These are phyloP conservation scores for Solioccasus polychromus DNA, from an alignment of 768 basidiomycete species.

Conservation along the genomic window DNA sequence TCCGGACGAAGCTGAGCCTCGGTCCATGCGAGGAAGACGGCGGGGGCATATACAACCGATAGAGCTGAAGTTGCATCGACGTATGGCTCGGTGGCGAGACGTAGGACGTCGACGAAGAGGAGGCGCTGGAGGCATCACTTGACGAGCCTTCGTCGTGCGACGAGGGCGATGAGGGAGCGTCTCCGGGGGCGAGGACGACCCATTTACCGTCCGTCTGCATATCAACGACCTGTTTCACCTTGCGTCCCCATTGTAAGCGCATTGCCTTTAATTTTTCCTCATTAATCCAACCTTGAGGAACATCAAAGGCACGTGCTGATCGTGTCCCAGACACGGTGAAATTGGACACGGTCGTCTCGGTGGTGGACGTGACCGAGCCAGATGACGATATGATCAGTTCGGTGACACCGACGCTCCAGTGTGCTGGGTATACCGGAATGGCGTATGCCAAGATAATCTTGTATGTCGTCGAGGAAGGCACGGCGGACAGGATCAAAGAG, in stretches of 20 bases:
- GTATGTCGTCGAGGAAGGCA: slow-evolving; percentile 53
- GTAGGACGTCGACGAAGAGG: slow-evolving; percentile 25
- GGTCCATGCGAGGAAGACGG: slow-evolving; percentile 50
- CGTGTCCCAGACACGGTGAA: slow-evolving; percentile 57
- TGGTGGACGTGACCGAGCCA: slow-evolving; percentile 12
- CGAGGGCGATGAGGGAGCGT: slow-evolving; percentile 23
- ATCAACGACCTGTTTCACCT: slow-evolving; percentile 65
- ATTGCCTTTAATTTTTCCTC: slow-evolving; percentile 56
- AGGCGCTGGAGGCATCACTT: slow-evolving; percentile 20
- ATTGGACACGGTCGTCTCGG: slow-evolving; percentile 20
- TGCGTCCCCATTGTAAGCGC: slow-evolving; percentile 78
- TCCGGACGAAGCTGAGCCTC: slow-evolving; percentile 69
- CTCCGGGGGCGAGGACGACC: slow-evolving; percentile 70
- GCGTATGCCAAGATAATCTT: slow-evolving; percentile 75
- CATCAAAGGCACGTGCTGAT: slow-evolving; percentile 65
- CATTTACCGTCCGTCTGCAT: slow-evolving; percentile 85
- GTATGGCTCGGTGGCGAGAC: slow-evolving; percentile 42
- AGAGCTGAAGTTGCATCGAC: slow-evolving; percentile 64
- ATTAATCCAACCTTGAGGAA: slow-evolving; percentile 72
- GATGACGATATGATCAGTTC: slow-evolving; percentile 62
- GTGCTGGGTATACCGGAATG: slow-evolving; percentile 73
- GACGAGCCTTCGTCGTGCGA: slow-evolving; percentile 14
- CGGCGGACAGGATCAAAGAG: slow-evolving; percentile 70
- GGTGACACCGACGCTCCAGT: slow-evolving; percentile 77
- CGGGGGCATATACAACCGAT: slow-evolving; percentile 65